A percentile compares a stretch with the other conserved stretches of the same genome.
phyloP scores from a whole-genome alignment of 306 rosid species.

The Pueraria montana region DNA sequence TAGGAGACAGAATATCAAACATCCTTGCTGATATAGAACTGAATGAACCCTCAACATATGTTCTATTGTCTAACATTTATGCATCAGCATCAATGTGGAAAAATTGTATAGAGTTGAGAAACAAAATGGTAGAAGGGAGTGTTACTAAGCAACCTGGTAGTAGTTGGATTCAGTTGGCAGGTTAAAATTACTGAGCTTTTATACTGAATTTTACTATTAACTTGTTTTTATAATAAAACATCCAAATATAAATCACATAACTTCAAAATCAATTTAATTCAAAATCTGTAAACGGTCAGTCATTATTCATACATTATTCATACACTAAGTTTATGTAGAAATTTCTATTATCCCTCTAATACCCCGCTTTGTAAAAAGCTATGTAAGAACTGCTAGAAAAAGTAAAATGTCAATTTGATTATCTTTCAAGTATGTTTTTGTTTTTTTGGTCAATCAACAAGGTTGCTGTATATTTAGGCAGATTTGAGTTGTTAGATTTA shows the following conservation, averaged over 20 bases:
- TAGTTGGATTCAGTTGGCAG: slow-evolving; percentile 62
- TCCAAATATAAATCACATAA: too few species aligned
- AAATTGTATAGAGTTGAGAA: slow-evolving; percentile 49
- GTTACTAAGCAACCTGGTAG: slow-evolving; percentile 55
- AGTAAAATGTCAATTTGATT: not conserved
- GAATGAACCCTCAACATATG: slow-evolving; percentile 57
- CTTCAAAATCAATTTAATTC: too few species aligned
- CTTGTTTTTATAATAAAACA: too few species aligned
- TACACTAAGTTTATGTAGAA: too few species aligned
- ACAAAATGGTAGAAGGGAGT: slow-evolving; percentile 54
- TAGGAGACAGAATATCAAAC: slow-evolving; percentile 54
- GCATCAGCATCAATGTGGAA: slow-evolving; percentile 66
- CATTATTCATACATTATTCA: too few species aligned
- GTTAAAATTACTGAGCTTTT: slow-evolving; percentile 31
- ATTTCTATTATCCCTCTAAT: not conserved
- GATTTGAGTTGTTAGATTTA: slow-evolving; percentile 30
- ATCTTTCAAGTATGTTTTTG: not conserved
- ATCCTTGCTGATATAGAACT: slow-evolving; percentile 50
- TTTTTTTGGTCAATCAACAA: not conserved
- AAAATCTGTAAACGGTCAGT: too few species aligned
- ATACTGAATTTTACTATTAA: too few species aligned
- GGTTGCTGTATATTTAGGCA: not conserved
- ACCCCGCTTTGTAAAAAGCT: not conserved
- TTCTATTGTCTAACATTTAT: slow-evolving; percentile 58
- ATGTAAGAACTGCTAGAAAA: not conserved